Base-by-base conservation (phyloP, 495 filamentous ascomycete genomes). In the Lasiosphaeriaceae sp. region DNA sequence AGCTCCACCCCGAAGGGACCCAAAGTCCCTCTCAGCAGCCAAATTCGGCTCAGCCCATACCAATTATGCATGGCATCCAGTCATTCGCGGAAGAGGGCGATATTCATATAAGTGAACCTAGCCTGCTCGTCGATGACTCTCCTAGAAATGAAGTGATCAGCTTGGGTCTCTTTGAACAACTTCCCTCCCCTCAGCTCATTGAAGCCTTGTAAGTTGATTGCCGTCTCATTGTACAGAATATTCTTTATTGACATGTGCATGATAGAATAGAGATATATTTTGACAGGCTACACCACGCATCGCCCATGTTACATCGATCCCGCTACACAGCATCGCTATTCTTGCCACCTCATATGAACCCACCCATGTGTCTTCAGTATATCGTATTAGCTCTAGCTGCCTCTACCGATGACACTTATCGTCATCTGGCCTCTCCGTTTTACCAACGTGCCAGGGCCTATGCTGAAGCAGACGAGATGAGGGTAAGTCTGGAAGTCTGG, bases 401-500 rank as follows among this genome's bases (percentile, higher is more conserved):
- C 11, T 21, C 34, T 17, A 26, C 35, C 20, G 21, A 31, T 9
- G 37, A 45, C 11, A 23, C 11, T 2, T 44, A 56, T 20, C 37
- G 23, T 14, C 35, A 54, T 16, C 23, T 58, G 12, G 44, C 56
- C 1, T 9, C 34, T 14, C 50, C 56, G 1, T 58, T 58, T 11
- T 58, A 58, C 21, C 56, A 54, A 7, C 56, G 50, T 12, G 56
- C 50, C 2, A 51, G 56, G 29, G 29, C 44, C 17, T 49, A 58
- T 47, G 50, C 50, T n/a, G 50, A 53, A 20, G 17, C 50, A n/a
- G 56, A 58, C 31, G 56, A 58, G 44, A 47, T 58, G 45, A 43
- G 29, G 46, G 56, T 65, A 39, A 17, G 61, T 52, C 11, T 31
- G 9, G 14, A 39, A 17, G 61, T 52, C 11, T 31, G 9, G 14